phyloP scores from a whole-genome alignment of 257 asterid species.

The Solanum boliviense region DNA sequence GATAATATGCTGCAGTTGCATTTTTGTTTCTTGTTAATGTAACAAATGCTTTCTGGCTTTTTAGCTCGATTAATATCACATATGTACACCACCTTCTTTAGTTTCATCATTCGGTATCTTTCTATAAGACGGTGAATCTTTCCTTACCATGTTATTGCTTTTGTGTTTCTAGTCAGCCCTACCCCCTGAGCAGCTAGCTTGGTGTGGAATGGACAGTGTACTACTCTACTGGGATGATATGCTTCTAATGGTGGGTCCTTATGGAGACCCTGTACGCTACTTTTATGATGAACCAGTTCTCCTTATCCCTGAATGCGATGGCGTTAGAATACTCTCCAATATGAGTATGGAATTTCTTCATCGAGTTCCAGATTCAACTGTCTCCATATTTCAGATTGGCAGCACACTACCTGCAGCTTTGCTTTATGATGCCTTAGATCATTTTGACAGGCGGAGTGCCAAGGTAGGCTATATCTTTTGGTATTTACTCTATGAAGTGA shows the following conservation, averaged over 20 bases:
- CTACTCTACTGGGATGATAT: conserved; percentile 93
- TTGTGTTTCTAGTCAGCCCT: conserved; percentile 55
- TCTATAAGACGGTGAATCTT: not conserved
- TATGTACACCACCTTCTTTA: not conserved
- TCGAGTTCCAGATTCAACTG: conserved; percentile 92
- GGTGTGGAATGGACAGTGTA: conserved; percentile 97
- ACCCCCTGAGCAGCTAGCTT: conserved; percentile 92
- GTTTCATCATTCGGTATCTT: not conserved
- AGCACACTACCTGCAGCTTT: conserved; percentile 93
- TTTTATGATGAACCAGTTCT: conserved; percentile 79
- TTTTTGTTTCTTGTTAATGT: not conserved
- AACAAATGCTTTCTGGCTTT: not conserved
- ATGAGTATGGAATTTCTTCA: conserved; percentile 83
- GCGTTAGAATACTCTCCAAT: conserved; percentile 80
- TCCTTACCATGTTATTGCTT: not conserved
- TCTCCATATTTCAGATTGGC: conserved; percentile 89
- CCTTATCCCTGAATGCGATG: conserved; percentile 91
- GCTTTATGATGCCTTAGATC: conserved; percentile 89
- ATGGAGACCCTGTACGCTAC: conserved; percentile 81
- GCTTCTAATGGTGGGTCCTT: conserved; percentile 93
- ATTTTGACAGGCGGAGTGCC: conserved; percentile 89
- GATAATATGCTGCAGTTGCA: not conserved
- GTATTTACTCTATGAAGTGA: not conserved
- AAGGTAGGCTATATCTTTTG: conserved; percentile 35
- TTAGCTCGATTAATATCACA: not conserved